Base-by-base conservation (phyloP, 306 rosid species). In the Prunus armeniaca region DNA sequence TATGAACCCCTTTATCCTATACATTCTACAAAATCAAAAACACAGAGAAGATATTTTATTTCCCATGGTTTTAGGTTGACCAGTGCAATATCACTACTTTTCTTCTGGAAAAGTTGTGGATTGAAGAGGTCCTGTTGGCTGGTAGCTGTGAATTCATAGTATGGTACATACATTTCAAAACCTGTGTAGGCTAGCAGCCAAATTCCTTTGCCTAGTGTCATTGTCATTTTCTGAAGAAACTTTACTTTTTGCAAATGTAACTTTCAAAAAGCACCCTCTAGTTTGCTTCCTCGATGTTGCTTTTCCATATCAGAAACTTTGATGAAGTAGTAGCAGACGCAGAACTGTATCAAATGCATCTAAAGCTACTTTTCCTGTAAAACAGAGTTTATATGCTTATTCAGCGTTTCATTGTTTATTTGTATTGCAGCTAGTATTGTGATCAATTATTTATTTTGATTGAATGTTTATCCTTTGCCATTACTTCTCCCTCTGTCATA, bases 401-500 rank as follows among this genome's bases (percentile, higher is more conserved):
- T 69, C 25, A 34, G 49, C 24, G 30, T n/a, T 43, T 32, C 13
- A 30, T 73, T 55, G 51, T 24, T 57, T 13, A 69, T 60, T 63
- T 61, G 1, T 18, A 51, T 75, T 3, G 22, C 60, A 61, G 54
- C 66, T 62, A 54, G 43, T 69, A 25, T 57, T 64, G 32, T 51
- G 46, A 55, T 73, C 49, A 2, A 46, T 7, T 38, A 52, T 83
- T 32, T 32, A 8, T 20, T 64, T 78, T 65, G 69, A 71, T 77
- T 57, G 47, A 64, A 28, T 34, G 50, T 58, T 43, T 49, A 50
- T 74, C 67, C 69, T 75, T 67, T 60, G 55, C 22, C 43, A 22
- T 61, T 64, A 70, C 79, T 51, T 65, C 74, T 87, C n/a, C 38
- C 54, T 43, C 63, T 77, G 77, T 52, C 64, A 58, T 58, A 63